These are phyloP conservation scores for Pholiota conissans DNA, from an alignment of 768 basidiomycete species.

Conservation along the genomic window DNA sequence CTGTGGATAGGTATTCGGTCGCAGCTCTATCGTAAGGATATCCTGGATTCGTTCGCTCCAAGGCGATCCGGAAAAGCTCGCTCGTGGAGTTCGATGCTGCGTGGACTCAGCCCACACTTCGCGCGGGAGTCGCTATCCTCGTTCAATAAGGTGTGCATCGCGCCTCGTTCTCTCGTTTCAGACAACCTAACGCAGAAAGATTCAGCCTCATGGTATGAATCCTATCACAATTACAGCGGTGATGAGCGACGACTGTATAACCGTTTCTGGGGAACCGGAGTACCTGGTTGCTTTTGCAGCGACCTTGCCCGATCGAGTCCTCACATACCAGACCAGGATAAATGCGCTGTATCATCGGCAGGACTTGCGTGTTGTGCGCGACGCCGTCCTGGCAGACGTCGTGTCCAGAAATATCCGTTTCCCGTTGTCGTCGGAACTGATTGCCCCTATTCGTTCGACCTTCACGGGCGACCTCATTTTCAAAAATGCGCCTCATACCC, in stretches of 20 bases:
- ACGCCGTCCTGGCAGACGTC: conserved; percentile 45
- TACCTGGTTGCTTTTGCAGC: conserved; percentile 42
- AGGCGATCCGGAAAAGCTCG: conserved; percentile 17
- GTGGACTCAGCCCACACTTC: conserved; percentile 24
- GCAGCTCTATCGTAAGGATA: conserved; percentile 33
- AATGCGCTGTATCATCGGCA: conserved; percentile 55
- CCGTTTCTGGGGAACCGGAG: conserved; percentile 60
- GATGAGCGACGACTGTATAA: conserved; percentile 45
- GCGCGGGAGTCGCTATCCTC: conserved; percentile 20
- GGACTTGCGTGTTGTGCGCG: conserved; percentile 29
- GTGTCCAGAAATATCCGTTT: conserved; percentile 45
- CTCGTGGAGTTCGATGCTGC: conserved; percentile 49
- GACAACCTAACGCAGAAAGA: not conserved
- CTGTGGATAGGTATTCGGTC: conserved; percentile 54
- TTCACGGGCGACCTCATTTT: conserved; percentile 38
- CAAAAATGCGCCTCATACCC: conserved; percentile 21
- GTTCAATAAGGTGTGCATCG: conserved; percentile 26
- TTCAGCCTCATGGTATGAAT: conserved; percentile 11
- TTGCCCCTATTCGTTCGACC: conserved; percentile 48
- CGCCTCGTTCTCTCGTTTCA: not conserved
- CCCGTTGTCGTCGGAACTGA: conserved; percentile 46
- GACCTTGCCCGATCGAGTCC: conserved; percentile 32
- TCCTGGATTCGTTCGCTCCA: not conserved
- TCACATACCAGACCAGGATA: conserved; percentile 44
- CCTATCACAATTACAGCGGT: conserved; percentile 51